Evolutionary conservation across 1,139 yeast species (phyloP), one percentile per base, ranked within the genome.

Genomic region (Nematodospora anomalae): DNA sequence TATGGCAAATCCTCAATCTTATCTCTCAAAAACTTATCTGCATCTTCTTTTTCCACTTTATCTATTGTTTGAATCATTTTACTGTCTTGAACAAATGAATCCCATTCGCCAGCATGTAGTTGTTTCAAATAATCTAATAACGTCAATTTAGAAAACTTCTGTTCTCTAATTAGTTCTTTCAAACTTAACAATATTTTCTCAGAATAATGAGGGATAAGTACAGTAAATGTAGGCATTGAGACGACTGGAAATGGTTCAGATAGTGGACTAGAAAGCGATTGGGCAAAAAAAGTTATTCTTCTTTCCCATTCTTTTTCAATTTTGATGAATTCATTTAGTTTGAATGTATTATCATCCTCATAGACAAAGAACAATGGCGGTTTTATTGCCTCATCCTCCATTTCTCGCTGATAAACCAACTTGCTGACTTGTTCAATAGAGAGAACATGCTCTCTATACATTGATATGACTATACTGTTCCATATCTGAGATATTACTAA

Each of bases 201-300:
- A 0, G 82, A 71, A 52, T 82, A 88, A 55, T 88, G 96, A 0
- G 96, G 96, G n/a, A 87, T 67, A 32, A 88, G 60, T 0, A 88
- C 96, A 0, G 96, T 83, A 48, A 88, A 87, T 0, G 83, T 57
- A 0, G 96, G 96, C 80, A 86, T 79, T n/a, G 83, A 69, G 37
- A 79, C 79, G 2, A 83, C 77, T 0, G 90, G 80, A 10, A 73
- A 62, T 0, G 94, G 84, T 41, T 82, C 90, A 0, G 87, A 83
- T 30, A 88, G 71, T 0, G 92, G 83, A 0, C 89, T 81, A 0
- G 95, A 78, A 32, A 88, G 58, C 0, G 95, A 85, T 53, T 87
- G 96, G 0, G 96, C 96, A 70, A 88, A 88, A 51, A 84, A 88
- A 0, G 94, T 81, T 2, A 88, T 76, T 36, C 96, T 67, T 49